A percentile compares a stretch with the other conserved stretches of the same genome.
Conservation (phyloP, 75 land plant species). For the Adiantum capillusveneris region DNA sequence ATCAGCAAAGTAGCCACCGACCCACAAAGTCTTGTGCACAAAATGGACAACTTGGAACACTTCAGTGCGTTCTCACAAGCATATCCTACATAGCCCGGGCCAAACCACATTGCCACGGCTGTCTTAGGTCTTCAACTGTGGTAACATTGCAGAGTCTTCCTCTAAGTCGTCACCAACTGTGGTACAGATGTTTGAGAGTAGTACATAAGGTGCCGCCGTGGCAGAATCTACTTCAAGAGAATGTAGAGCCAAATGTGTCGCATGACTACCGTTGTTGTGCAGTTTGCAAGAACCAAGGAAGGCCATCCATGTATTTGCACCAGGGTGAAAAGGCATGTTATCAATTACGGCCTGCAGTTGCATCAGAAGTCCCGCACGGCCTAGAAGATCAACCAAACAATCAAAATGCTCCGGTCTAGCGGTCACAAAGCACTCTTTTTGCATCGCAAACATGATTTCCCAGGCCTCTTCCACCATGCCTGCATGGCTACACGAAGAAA, state of each 20-base stretch:
- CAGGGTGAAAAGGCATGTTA: conserved; percentile 15
- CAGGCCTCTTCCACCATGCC: conserved; percentile 18
- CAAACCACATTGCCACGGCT: too few species aligned
- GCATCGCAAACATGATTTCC: conserved; percentile 2
- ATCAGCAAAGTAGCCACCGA: too few species aligned
- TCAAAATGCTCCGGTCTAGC: conserved; percentile 9
- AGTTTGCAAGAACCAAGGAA: conserved; percentile 24
- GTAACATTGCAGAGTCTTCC: too few species aligned
- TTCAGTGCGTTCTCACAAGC: too few species aligned
- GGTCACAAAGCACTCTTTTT: not conserved
- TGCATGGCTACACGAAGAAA: conserved; percentile 19
- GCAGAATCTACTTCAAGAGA: conserved; percentile 10
- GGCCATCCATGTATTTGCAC: conserved; percentile 17
- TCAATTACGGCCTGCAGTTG: conserved; percentile 9
- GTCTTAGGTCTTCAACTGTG: too few species aligned
- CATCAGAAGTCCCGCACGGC: conserved; percentile 12
- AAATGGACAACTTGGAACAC: too few species aligned
- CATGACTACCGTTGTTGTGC: conserved; percentile 10
- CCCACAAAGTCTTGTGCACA: too few species aligned
- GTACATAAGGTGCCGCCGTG: conserved; percentile 11
- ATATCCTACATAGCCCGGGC: too few species aligned
- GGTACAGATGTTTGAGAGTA: conserved; percentile 17
- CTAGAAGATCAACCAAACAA: conserved; percentile 19
- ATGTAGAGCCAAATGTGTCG: conserved; percentile 3
- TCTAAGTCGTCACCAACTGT: too few species aligned